Percentiles rank a stretch among this genome's conserved stretches.
These are phyloP conservation scores for Colletotrichum shisoi DNA, from an alignment of 2,329 filamentous ascomycete species.

Conservation along the genomic window DNA sequence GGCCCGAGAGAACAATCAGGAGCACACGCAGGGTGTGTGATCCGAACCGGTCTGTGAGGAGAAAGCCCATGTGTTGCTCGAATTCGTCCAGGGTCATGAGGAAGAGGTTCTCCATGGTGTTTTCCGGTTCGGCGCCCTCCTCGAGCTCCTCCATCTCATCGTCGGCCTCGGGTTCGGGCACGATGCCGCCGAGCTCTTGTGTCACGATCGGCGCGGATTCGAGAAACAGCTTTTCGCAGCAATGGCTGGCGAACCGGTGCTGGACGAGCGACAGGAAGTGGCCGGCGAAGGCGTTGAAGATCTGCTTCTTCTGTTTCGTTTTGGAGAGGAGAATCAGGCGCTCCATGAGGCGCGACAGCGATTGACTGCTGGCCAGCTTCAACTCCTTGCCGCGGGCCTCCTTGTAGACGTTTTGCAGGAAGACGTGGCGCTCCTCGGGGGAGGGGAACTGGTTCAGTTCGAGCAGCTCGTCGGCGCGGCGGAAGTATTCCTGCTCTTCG, in stretches of 20 bases:
- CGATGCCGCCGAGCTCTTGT: slow-evolving; percentile 67
- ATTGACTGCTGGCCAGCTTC: slow-evolving; percentile 95
- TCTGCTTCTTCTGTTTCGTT: slow-evolving; percentile 78
- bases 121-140: slow-evolving; percentile 57
- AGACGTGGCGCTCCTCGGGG: slow-evolving; percentile 73
- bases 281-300: slow-evolving; percentile 85
- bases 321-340: slow-evolving; percentile 84
- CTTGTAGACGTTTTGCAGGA: slow-evolving; percentile 81
- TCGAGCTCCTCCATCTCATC: slow-evolving; percentile 51
- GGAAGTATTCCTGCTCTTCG: slow-evolving; percentile 95
- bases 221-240: slow-evolving; percentile 91
- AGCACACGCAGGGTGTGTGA: slow-evolving; percentile 90
- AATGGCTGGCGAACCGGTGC: slow-evolving; percentile 96
- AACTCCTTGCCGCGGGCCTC: slow-evolving; percentile 93
- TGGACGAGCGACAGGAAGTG: slow-evolving; percentile 91
- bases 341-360: slow-evolving; percentile 92
- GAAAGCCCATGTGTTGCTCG: slow-evolving; percentile 80
- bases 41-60: slow-evolving; percentile 87
- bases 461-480: slow-evolving; percentile 85
- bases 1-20: slow-evolving; percentile 83
- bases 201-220: slow-evolving; percentile 81
- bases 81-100: slow-evolving; percentile 84
- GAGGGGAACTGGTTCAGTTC: slow-evolving; percentile 87
- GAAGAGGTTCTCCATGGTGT: slow-evolving; percentile 85
- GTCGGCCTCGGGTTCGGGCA: slow-evolving; percentile 55